Conservation (phyloP, 768 basidiomycete species). For the Agaricus sinodeliciosus region DNA sequence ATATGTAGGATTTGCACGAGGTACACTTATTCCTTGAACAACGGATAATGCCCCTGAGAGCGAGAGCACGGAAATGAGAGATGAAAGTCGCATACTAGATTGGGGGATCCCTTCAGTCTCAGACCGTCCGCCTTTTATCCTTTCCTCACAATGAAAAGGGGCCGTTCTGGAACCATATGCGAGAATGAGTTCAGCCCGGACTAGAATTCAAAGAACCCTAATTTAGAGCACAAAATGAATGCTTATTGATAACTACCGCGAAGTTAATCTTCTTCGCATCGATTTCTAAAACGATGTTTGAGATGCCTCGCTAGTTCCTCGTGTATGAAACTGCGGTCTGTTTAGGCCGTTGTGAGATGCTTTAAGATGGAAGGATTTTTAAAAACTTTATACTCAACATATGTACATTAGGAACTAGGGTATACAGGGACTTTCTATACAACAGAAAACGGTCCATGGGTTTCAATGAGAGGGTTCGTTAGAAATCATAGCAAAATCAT, state of each 20-base stretch:
- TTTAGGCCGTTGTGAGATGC: background rate
- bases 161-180: background rate
- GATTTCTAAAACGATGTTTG: background rate
- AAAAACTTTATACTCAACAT: no score
- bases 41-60: background rate
- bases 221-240: background rate
- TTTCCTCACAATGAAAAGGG: background rate
- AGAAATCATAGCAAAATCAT: no score
- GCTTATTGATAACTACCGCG: slow-evolving; percentile 1
- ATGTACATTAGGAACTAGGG: no score
- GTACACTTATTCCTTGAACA: background rate
- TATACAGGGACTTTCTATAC: no score
- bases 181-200: background rate
- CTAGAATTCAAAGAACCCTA: background rate
- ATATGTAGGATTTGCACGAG: background rate
- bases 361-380: no score
- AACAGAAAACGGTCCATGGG: no score
- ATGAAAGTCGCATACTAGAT: background rate
- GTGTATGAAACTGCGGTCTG: background rate
- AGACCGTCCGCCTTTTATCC: background rate
- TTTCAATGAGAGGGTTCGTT: no score
- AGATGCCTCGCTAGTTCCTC: background rate
- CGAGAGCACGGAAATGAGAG: background rate
- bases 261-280: background rate
- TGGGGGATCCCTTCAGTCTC: background rate